These are phyloP conservation scores for Encephalitozoon hellem DNA, from an alignment of 371 early-diverging fungal species.

Conservation along the genomic window DNA sequence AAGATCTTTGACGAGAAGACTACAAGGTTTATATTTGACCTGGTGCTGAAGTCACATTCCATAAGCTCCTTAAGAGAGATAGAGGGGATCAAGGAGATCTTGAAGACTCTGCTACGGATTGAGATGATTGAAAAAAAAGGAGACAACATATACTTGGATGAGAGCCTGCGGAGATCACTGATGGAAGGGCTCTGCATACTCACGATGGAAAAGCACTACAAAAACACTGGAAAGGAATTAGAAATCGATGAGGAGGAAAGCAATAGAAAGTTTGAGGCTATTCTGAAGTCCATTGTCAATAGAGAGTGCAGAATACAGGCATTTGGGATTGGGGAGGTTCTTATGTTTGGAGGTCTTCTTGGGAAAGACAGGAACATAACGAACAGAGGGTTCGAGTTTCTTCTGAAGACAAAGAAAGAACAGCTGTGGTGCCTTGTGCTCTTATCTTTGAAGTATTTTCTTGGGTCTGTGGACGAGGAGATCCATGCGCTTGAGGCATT, in stretches of 20 bases:
- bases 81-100: constrained; percentile 19
- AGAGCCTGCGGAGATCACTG: constrained; percentile 33
- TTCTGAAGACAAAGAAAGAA: constrained; percentile 52
- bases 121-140: constrained; percentile 29
- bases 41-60: background rate
- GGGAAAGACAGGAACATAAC: constrained; percentile 52
- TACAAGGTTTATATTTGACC: constrained; percentile 21
- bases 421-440: constrained; percentile 59
- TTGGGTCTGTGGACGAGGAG: background rate
- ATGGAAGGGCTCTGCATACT: constrained; percentile 22
- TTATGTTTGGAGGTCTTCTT: constrained; percentile 42
- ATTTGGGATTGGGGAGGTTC: constrained; percentile 22
- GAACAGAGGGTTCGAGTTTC: constrained; percentile 61
- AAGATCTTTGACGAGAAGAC: constrained; percentile 35
- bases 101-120: constrained; percentile 18
- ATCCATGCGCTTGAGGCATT: background rate
- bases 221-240: background rate
- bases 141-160: constrained; percentile 25
- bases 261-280: constrained; percentile 10
- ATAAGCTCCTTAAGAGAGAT: constrained; percentile 25
- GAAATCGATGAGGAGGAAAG: background rate
- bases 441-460: constrained; percentile 33
- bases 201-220: background rate
- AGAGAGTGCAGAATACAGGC: background rate
- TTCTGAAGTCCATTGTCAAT: constrained; percentile 26